Conservation (phyloP, 176 grass and related monocot species). For the Oryza coarctata region DNA sequence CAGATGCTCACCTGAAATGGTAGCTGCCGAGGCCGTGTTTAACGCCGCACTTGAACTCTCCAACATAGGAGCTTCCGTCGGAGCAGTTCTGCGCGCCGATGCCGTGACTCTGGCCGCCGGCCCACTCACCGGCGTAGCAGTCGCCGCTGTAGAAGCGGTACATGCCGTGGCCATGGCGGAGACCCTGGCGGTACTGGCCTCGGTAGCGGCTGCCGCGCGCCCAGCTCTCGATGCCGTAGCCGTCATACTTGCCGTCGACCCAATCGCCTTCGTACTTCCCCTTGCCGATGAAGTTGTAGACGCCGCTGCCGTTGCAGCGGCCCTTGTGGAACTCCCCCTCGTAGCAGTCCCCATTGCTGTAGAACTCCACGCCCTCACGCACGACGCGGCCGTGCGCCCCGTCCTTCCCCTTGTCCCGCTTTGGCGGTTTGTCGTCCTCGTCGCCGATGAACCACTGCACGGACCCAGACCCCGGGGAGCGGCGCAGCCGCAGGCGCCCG, state of each 20-base stretch:
- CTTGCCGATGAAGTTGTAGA: conserved; percentile 52
- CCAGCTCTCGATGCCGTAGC: conserved; percentile 71
- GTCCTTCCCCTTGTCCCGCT: conserved; percentile 8
- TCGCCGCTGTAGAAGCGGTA: conserved; percentile 68
- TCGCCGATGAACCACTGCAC: conserved; percentile 77
- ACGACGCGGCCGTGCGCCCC: conserved; percentile 34
- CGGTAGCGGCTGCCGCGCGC: conserved; percentile 52
- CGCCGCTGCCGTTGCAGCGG: conserved; percentile 59
- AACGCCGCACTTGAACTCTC: conserved; percentile 63
- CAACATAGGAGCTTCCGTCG: conserved; percentile 64
- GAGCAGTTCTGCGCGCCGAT: conserved; percentile 49
- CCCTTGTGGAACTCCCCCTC: conserved; percentile 77
- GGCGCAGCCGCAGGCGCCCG: conserved; percentile 39
- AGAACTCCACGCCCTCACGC: conserved; percentile 60
- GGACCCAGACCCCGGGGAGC: conserved; percentile 25
- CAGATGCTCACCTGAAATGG: conserved; percentile 47
- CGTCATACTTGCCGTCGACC: conserved; percentile 69
- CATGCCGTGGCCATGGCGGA: conserved; percentile 55
- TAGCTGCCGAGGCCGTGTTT: conserved; percentile 72
- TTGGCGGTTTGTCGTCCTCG: conserved; percentile 40
- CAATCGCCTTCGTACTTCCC: conserved; percentile 73
- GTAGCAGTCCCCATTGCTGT: conserved; percentile 68
- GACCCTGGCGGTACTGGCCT: conserved; percentile 58
- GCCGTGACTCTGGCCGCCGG: conserved; percentile 55
- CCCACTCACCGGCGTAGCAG: conserved; percentile 71